Evolutionary conservation across 176 grass and related monocot genomes (phyloP).

Genomic region (Dactylis glomerata): DNA sequence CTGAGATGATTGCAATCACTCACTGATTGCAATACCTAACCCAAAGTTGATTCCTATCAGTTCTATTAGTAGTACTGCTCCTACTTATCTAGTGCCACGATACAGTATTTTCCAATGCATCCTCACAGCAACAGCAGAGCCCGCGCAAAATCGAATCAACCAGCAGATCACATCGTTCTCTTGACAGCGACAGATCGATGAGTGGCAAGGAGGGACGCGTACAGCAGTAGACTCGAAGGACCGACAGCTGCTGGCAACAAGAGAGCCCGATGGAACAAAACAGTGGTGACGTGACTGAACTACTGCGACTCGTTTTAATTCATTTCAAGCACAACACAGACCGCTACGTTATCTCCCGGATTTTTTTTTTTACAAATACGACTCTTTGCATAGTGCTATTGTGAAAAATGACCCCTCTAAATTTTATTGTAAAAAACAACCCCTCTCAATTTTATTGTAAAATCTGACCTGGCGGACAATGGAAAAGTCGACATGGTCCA

Average conservation of each 20-base stretch:
- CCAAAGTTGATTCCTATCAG: not conserved
- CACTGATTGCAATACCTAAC: not conserved
- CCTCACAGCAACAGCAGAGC: not conserved
- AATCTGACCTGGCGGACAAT: too few relatives aligned
- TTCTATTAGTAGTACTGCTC: not conserved
- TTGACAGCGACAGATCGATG: slow-evolving; percentile 5
- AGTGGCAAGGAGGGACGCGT: not conserved
- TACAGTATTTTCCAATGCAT: slow-evolving; percentile 2
- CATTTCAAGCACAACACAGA: too few relatives aligned
- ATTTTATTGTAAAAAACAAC: too few relatives aligned
- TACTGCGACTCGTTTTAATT: not conserved
- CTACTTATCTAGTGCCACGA: not conserved
- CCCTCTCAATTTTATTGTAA: too few relatives aligned
- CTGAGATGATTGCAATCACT: too few relatives aligned
- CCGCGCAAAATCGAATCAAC: not conserved
- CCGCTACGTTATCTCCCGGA: too few relatives aligned
- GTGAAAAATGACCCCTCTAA: too few relatives aligned
- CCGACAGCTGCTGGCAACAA: not conserved
- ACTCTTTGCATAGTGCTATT: too few relatives aligned
- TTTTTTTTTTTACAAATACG: too few relatives aligned
- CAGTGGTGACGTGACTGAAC: not conserved
- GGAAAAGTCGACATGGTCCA: too few relatives aligned
- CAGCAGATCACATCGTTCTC: not conserved
- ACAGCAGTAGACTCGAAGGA: not conserved
- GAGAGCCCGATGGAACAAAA: not conserved